Conservation (phyloP, 768 basidiomycete species). For the Suillus ampliporus region DNA sequence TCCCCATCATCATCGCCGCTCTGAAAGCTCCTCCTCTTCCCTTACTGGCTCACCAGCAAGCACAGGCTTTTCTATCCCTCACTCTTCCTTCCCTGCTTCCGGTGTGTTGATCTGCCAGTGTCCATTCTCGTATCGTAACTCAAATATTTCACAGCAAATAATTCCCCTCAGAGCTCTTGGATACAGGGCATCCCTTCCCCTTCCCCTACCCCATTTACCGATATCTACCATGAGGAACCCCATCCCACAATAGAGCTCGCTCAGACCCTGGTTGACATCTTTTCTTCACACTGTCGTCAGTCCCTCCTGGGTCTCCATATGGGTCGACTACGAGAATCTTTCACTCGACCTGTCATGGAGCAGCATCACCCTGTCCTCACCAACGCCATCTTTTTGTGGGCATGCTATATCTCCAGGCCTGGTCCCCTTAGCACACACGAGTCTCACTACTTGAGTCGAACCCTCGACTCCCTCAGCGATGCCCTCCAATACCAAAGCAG, state of each 20-base stretch:
- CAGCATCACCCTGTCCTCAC: conserved; percentile 79
- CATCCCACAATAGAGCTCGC: conserved; percentile 64
- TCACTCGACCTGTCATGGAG: conserved; percentile 56
- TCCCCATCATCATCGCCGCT: conserved; percentile 53
- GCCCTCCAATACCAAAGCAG: conserved; percentile 62
- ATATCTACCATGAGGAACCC: conserved; percentile 50
- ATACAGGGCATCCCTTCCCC: conserved; percentile 53
- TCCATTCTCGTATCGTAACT: conserved; percentile 7
- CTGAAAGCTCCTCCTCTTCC: conserved; percentile 60
- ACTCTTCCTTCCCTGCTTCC: conserved; percentile 63
- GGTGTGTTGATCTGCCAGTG: conserved; percentile 39
- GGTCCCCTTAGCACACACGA: conserved; percentile 75
- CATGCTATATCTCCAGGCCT: conserved; percentile 79
- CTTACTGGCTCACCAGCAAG: conserved; percentile 56
- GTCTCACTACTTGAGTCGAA: conserved; percentile 67
- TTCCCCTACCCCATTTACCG: conserved; percentile 59
- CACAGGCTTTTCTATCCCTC: conserved; percentile 55
- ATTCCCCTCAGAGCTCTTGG: conserved; percentile 61
- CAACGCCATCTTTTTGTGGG: conserved; percentile 85
- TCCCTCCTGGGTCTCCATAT: conserved; percentile 75
- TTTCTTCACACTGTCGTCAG: conserved; percentile 76
- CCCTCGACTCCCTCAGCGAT: conserved; percentile 66
- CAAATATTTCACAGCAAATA: conserved; percentile 40
- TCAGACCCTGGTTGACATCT: conserved; percentile 77
- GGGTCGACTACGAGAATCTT: conserved; percentile 65